These are phyloP conservation scores for Podaxis sp. DNA, from an alignment of 768 basidiomycete species.

Conservation along the genomic window DNA sequence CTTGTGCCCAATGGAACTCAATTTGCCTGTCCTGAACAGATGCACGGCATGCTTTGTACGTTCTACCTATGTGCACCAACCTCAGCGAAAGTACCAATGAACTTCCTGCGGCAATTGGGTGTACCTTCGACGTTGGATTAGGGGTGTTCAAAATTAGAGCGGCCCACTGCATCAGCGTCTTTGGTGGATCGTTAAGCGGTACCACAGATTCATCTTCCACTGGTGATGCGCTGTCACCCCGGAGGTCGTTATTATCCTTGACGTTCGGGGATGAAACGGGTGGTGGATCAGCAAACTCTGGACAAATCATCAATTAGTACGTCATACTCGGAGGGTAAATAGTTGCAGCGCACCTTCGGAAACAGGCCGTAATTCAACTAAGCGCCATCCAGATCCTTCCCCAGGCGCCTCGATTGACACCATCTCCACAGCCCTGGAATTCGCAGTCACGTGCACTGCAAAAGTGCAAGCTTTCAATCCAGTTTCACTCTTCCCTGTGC, in stretches of 20 bases:
- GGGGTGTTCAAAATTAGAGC: conserved; percentile 77
- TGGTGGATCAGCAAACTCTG: conserved; percentile 71
- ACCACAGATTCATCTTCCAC: conserved; percentile 45
- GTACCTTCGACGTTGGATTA: conserved; percentile 42
- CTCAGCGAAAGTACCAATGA: not conserved
- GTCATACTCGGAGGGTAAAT: not conserved
- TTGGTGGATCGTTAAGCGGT: conserved; percentile 49
- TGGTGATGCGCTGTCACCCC: conserved; percentile 15
- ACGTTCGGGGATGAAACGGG: conserved; percentile 28
- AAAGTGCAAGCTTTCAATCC: conserved; percentile 72
- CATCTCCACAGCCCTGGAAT: conserved; percentile 38
- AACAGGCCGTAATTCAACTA: conserved; percentile 69
- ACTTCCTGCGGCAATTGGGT: not conserved
- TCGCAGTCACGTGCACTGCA: conserved; percentile 47
- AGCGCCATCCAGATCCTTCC: conserved; percentile 52
- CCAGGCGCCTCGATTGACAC: conserved; percentile 65
- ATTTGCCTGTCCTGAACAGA: conserved; percentile 66
- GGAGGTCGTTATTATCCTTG: conserved; percentile 6
- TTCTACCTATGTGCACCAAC: conserved; percentile 45
- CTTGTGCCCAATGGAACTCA: conserved; percentile 65
- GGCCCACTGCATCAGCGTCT: conserved; percentile 76
- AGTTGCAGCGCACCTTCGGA: conserved; percentile 55
- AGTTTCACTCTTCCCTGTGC: conserved; percentile 67
- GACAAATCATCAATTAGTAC: not conserved
- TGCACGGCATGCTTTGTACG: conserved; percentile 70